phyloP scores from a whole-genome alignment of 2,329 filamentous ascomycete genomes.

The Ambrosiella beaveri region DNA sequence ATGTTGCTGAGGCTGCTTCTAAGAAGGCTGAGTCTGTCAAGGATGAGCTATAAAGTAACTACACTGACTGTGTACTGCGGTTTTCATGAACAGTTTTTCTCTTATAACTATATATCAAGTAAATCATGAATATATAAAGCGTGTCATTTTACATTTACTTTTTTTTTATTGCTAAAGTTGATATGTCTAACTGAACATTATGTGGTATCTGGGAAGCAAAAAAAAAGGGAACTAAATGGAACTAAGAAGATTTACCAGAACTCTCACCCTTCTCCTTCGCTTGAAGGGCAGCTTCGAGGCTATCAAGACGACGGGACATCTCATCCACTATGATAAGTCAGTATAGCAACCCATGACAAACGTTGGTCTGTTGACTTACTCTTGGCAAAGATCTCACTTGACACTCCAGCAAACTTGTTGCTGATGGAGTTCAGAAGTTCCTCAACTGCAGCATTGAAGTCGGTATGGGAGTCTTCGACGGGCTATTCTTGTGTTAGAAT shows the following conservation, averaged over 20 bases:
- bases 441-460: slow-evolving; percentile 66
- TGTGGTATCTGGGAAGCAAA: background rate
- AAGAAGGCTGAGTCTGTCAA: slow-evolving; percentile 37
- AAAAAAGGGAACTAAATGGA: background rate
- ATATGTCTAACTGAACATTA: background rate
- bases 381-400: slow-evolving; percentile 74
- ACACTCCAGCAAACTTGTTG: slow-evolving; percentile 70
- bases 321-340: slow-evolving; percentile 56
- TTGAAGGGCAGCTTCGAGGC: slow-evolving; percentile 56
- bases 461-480: slow-evolving; percentile 26
- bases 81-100: too few species aligned
- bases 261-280: slow-evolving; percentile 32
- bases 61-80: background rate
- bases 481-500: slow-evolving; percentile 14
- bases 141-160: background rate
- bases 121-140: background rate
- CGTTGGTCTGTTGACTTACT: slow-evolving; percentile 36
- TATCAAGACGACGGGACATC: slow-evolving; percentile 75
- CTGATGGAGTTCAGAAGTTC: slow-evolving; percentile 72
- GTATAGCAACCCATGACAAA: slow-evolving; percentile 69
- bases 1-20: background rate
- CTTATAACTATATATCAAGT: too few species aligned
- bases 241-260: slow-evolving; percentile 21
- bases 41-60: slow-evolving; percentile 48
- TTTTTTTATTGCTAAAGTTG: background rate